Evolutionary conservation across 306 rosid species (phyloP).

Genomic region (Vigna hirtella): DNA sequence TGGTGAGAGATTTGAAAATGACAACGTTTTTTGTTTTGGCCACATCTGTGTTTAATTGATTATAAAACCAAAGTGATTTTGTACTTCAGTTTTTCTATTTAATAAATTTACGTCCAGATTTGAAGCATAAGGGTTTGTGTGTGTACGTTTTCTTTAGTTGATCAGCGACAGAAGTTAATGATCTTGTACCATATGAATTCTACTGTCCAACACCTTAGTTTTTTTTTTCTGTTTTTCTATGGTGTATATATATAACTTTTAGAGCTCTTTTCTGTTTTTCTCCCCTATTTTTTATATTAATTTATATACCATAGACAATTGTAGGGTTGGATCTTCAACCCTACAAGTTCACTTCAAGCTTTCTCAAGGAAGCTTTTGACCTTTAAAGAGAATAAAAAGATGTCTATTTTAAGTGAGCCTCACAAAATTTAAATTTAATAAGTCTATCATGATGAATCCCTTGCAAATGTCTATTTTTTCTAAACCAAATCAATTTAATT

Average conservation of each 20-base stretch:
- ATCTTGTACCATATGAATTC: slow-evolving; percentile 14
- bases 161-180: background rate
- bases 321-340: background rate
- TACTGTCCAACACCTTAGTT: background rate
- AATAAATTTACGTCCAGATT: slow-evolving; percentile 37
- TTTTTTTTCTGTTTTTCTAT: background rate
- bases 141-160: background rate
- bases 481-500: background rate
- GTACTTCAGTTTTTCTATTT: slow-evolving; percentile 38
- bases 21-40: slow-evolving; percentile 47
- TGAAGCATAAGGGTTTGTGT: slow-evolving; percentile 9
- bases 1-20: slow-evolving; percentile 54
- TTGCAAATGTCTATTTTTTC: background rate
- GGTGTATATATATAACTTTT: background rate
- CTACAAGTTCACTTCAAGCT: background rate
- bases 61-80: slow-evolving; percentile 35
- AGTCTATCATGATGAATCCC: background rate
- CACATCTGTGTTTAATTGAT: slow-evolving; percentile 33
- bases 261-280: background rate
- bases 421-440: background rate
- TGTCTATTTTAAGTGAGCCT: background rate
- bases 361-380: slow-evolving; percentile 26
- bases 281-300: background rate
- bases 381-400: background rate
- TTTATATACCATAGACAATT: background rate